Conservation (phyloP, 1,139 yeast species). For the Geotrichum phurueaensis region DNA sequence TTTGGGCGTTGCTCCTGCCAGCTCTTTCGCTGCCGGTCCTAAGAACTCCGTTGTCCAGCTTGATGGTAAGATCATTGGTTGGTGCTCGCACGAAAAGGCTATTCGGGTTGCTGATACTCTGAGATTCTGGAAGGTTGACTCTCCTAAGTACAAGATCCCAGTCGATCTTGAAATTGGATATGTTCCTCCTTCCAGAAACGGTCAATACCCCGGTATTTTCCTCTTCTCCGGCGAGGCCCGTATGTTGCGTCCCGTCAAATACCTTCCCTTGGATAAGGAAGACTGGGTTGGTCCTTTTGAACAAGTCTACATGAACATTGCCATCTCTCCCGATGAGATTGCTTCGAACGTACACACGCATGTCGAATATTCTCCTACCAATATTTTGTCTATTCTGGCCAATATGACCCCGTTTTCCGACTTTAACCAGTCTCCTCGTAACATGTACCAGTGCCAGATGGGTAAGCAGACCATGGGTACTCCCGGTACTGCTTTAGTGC, state of each 20-base stretch:
- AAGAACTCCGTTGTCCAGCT: conserved; percentile 81
- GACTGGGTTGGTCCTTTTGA: conserved; percentile 96
- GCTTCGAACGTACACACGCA: conserved; percentile 77
- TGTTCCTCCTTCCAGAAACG: conserved; percentile 89
- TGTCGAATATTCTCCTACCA: conserved; percentile 92
- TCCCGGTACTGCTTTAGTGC: conserved; percentile 90
- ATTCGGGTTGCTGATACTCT: conserved; percentile 80
- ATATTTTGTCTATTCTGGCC: conserved; percentile 87
- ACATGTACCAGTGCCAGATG: conserved; percentile 99
- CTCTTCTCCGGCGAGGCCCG: conserved; percentile 88
- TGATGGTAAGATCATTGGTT: conserved; percentile 89
- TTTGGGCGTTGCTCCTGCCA: conserved; percentile 76
- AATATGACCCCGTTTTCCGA: conserved; percentile 96
- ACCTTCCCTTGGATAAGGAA: conserved; percentile 72
- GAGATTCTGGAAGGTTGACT: conserved; percentile 89
- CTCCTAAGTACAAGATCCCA: conserved; percentile 61
- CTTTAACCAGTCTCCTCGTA: conserved; percentile 98
- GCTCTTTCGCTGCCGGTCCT: conserved; percentile 77
- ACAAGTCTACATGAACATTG: conserved; percentile 94
- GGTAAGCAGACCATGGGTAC: conserved; percentile 99
- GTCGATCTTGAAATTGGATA: conserved; percentile 85
- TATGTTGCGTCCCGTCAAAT: conserved; percentile 93
- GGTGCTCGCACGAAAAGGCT: conserved; percentile 90
- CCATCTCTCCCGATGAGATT: conserved; percentile 91
- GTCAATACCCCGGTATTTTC: conserved; percentile 95